A percentile compares a stretch with the other conserved stretches of the same genome.
These are phyloP conservation scores for Phanerodontia chrysosporium DNA, from an alignment of 768 basidiomycete genomes.

Conservation along the genomic window DNA sequence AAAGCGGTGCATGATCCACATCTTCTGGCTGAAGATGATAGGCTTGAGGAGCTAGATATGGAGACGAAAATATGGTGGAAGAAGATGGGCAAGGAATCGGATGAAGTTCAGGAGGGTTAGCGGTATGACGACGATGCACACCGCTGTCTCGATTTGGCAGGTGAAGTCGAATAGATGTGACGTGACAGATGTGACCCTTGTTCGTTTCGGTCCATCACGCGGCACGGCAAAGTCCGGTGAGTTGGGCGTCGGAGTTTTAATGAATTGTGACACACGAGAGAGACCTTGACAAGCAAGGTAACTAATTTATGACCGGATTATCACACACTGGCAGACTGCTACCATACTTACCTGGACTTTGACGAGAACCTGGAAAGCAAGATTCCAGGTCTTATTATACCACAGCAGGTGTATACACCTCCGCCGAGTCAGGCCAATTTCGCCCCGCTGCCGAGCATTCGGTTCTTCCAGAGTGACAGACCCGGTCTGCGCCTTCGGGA, in stretches of 20 bases:
- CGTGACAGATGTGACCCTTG: no score
- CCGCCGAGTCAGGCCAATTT: neutral
- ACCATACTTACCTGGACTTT: no score
- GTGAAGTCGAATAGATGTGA: no score
- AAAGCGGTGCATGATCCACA: neutral
- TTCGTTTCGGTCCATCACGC: no score
- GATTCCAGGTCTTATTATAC: neutral
- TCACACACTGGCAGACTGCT: no score
- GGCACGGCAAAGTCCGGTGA: neutral
- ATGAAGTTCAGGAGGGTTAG: neutral
- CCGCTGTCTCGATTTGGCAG: no score
- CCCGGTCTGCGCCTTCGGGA: neutral
- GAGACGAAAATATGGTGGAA: constrained; percentile 1
- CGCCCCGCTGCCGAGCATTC: neutral
- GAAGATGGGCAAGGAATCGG: neutral
- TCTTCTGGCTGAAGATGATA: constrained; percentile 10
- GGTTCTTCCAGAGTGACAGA: neutral
- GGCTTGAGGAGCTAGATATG: constrained; percentile 2
- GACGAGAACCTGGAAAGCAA: neutral
- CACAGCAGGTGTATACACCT: neutral
- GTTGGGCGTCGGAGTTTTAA: neutral
- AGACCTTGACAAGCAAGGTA: neutral
- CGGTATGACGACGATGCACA: neutral
- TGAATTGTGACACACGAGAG: neutral
- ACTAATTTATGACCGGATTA: no score